These are phyloP conservation scores for Yamadazyma kitorensis DNA, from an alignment of 805 yeast genomes.

Conservation along the genomic window DNA sequence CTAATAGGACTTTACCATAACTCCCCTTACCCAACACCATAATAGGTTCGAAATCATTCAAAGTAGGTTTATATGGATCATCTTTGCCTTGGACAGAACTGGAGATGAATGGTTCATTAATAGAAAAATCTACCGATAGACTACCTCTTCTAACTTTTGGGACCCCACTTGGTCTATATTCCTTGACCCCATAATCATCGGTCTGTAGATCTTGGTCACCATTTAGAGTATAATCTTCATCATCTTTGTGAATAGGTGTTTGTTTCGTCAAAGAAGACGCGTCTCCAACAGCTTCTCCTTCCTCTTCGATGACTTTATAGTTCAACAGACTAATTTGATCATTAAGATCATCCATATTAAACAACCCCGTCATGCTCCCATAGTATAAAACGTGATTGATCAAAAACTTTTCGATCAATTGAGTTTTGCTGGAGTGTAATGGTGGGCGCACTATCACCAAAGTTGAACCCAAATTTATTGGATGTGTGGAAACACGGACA, in stretches of 20 bases:
- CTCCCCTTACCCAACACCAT: slow-evolving; percentile 44
- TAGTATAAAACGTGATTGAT: too few relatives aligned
- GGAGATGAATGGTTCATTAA: slow-evolving; percentile 14
- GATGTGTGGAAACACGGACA: too few relatives aligned
- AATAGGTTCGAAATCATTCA: slow-evolving; percentile 40
- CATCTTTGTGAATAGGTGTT: neutral
- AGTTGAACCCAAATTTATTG: too few relatives aligned
- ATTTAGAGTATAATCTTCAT: neutral
- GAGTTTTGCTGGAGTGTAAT: too few relatives aligned
- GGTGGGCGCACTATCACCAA: too few relatives aligned
- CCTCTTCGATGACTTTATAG: slow-evolving; percentile 7
- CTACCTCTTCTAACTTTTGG: slow-evolving; percentile 9
- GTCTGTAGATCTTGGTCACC: neutral
- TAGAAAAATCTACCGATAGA: slow-evolving; percentile 12
- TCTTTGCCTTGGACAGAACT: slow-evolving; percentile 9
- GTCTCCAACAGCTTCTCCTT: neutral
- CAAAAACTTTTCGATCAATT: too few relatives aligned
- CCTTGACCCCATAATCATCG: neutral
- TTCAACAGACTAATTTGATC: slow-evolving; percentile 11
- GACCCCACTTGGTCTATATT: neutral
- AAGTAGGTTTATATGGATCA: slow-evolving; percentile 13
- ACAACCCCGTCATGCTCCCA: slow-evolving; percentile 4
- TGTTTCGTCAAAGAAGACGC: neutral
- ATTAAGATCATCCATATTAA: slow-evolving; percentile 15
- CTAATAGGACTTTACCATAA: slow-evolving; percentile 43